Percentiles rank a stretch among this genome's conserved stretches.
These are phyloP conservation scores for Entomortierella chlamydospora DNA, from an alignment of 192 early-diverging fungal species.

Conservation along the genomic window DNA sequence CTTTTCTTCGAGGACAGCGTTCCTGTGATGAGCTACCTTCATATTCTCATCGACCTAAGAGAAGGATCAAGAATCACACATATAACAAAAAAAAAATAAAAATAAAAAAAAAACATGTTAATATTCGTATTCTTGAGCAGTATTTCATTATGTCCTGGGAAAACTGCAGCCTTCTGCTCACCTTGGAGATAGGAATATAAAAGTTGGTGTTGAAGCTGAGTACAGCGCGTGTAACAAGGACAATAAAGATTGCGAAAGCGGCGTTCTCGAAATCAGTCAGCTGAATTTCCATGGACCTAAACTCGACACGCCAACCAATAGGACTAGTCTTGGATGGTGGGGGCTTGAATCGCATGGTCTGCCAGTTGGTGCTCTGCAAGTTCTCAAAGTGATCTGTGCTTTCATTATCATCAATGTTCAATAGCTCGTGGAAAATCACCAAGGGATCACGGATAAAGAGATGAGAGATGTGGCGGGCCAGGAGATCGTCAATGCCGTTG, in stretches of 20 bases:
- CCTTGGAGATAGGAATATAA: slow-evolving; percentile 96
- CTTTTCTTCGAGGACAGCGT: slow-evolving; percentile 82
- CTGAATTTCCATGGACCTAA: slow-evolving; percentile 97
- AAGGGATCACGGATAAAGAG: slow-evolving; percentile 98
- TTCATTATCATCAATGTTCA: slow-evolving; percentile 86
- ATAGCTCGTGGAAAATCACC: slow-evolving; percentile 91
- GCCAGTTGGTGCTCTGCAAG: slow-evolving; percentile 99
- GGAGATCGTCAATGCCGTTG: slow-evolving; percentile 87
- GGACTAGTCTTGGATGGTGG: slow-evolving; percentile 86
- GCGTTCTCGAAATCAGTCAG: slow-evolving; percentile 98
- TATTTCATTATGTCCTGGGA: no score
- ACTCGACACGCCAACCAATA: slow-evolving; percentile 99
- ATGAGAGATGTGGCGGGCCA: slow-evolving; percentile 94
- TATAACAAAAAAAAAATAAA: no score
- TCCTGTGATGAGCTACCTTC: slow-evolving; percentile 84
- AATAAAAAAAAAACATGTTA: slow-evolving; percentile 1
- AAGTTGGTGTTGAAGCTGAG: slow-evolving; percentile 92
- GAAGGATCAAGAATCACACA: no score
- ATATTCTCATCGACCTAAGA: slow-evolving; percentile 96
- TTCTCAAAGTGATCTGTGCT: slow-evolving; percentile 99
- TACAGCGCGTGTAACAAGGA: slow-evolving; percentile 89
- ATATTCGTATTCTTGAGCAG: neutral
- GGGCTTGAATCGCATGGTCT: slow-evolving; percentile 98
- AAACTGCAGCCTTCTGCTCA: slow-evolving; percentile 52
- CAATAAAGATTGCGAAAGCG: slow-evolving; percentile 94